A percentile compares a stretch with the other conserved stretches of the same genome.
Evolutionary conservation across 768 basidiomycete genomes (phyloP).

Genomic region (Boletus sp.): DNA sequence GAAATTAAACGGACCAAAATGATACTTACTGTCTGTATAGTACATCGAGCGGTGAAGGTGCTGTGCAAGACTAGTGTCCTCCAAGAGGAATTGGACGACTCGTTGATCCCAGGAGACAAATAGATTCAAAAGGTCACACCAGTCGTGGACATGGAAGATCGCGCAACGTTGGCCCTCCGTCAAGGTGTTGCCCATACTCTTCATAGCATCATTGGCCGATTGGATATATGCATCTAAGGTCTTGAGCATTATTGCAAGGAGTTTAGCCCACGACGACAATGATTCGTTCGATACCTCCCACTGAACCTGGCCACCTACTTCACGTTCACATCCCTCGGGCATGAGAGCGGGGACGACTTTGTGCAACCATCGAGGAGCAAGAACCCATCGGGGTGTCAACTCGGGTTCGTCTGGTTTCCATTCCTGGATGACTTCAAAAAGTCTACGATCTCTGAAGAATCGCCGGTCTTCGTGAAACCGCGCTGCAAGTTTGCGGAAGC

Average conservation of each 20-base stretch:
- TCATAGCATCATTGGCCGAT: too few relatives aligned
- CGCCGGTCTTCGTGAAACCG: too few relatives aligned
- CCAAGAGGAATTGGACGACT: background rate
- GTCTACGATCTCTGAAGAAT: too few relatives aligned
- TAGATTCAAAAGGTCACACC: background rate
- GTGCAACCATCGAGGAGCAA: background rate
- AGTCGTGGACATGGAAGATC: background rate
- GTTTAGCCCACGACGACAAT: background rate
- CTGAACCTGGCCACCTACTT: background rate
- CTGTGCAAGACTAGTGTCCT: background rate
- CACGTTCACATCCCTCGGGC: background rate
- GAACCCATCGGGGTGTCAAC: background rate
- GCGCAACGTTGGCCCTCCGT: too few relatives aligned
- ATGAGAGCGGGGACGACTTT: background rate
- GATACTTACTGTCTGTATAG: background rate
- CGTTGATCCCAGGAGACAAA: background rate
- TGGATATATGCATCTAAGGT: background rate
- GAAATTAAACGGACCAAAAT: conserved; percentile 18
- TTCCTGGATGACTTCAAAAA: too few relatives aligned
- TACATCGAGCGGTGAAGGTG: background rate
- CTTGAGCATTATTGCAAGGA: background rate
- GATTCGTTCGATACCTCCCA: background rate
- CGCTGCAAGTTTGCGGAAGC: too few relatives aligned
- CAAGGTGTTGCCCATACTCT: too few relatives aligned
- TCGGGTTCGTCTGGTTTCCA: background rate